These are phyloP conservation scores for Ampelomyces quisqualis DNA, from an alignment of 2,329 filamentous ascomycete species.

Conservation along the genomic window DNA sequence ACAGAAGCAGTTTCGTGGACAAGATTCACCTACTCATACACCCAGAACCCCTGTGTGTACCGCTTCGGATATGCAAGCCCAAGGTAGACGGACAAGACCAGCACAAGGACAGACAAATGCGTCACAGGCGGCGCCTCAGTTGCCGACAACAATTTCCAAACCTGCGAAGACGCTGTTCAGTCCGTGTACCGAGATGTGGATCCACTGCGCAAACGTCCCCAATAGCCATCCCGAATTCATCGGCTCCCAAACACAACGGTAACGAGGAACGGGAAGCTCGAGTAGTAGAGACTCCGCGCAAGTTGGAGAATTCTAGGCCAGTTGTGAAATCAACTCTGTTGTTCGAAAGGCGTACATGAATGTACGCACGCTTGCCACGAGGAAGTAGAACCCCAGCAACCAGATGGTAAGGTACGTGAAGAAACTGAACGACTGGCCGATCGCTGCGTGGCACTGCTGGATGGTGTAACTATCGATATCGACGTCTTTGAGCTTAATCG, in stretches of 20 bases:
- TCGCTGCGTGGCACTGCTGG: conserved; percentile 58
- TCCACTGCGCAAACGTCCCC: conserved; percentile 46
- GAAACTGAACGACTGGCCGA: conserved; percentile 66
- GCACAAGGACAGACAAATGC: conserved; percentile 64
- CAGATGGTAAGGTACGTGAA: conserved; percentile 81
- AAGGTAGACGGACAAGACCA: conserved; percentile 69
- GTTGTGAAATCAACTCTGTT: conserved; percentile 33
- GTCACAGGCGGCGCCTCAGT: conserved; percentile 62
- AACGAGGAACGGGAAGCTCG: conserved; percentile 44
- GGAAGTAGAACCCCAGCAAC: conserved; percentile 76
- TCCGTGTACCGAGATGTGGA: conserved; percentile 70
- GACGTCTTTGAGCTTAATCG: conserved; percentile 25
- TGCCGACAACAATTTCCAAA: conserved; percentile 71
- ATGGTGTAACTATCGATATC: conserved; percentile 56
- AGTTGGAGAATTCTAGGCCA: conserved; percentile 39
- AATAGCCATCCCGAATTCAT: conserved; percentile 47
- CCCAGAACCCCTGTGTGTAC: conserved; percentile 68
- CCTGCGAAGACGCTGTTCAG: conserved; percentile 71
- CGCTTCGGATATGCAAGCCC: conserved; percentile 70
- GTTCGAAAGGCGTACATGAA: conserved; percentile 55
- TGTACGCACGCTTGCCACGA: conserved; percentile 66
- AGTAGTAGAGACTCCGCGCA: conserved; percentile 41
- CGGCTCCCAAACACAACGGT: conserved; percentile 45
- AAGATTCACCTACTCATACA: conserved; percentile 59
- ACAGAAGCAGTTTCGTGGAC: conserved; percentile 25